These are phyloP conservation scores for Coix lacrymajobi DNA, from an alignment of 176 grass and related monocot species.

Conservation along the genomic window DNA sequence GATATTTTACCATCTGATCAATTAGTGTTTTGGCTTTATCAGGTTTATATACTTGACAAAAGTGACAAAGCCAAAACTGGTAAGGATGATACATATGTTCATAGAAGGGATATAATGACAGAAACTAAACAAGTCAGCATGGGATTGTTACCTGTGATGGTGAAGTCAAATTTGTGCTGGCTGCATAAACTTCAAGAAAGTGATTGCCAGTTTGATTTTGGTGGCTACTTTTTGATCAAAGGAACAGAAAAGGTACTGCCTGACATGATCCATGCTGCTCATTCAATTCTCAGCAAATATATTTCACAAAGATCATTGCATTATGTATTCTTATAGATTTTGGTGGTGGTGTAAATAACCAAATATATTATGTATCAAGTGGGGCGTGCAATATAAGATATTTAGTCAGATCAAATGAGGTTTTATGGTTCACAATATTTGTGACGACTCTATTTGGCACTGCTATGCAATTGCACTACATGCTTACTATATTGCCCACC, in stretches of 20 bases:
- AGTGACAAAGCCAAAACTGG: constrained; percentile 66
- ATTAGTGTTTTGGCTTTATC: constrained; percentile 23
- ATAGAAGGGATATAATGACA: constrained; percentile 39
- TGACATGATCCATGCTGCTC: constrained; percentile 20
- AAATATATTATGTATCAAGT: neutral
- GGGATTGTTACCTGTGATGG: constrained; percentile 73
- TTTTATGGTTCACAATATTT: neutral
- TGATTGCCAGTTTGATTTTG: constrained; percentile 82
- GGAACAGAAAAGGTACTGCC: constrained; percentile 77
- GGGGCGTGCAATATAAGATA: neutral
- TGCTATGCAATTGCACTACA: neutral
- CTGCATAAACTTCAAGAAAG: constrained; percentile 50
- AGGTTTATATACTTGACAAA: constrained; percentile 62
- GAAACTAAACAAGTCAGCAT: constrained; percentile 54
- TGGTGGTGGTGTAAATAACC: neutral
- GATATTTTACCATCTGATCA: constrained; percentile 23
- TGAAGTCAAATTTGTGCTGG: constrained; percentile 82
- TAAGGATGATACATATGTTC: constrained; percentile 33
- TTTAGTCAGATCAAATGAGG: neutral
- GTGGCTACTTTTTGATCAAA: constrained; percentile 91
- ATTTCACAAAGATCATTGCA: neutral
- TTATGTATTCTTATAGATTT: neutral
- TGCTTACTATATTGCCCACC: neutral
- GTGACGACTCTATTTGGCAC: neutral
- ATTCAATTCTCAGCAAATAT: constrained; percentile 1